Evolutionary conservation across 495 filamentous ascomycete species (phyloP).

Genomic region (Xylaria nigripes): DNA sequence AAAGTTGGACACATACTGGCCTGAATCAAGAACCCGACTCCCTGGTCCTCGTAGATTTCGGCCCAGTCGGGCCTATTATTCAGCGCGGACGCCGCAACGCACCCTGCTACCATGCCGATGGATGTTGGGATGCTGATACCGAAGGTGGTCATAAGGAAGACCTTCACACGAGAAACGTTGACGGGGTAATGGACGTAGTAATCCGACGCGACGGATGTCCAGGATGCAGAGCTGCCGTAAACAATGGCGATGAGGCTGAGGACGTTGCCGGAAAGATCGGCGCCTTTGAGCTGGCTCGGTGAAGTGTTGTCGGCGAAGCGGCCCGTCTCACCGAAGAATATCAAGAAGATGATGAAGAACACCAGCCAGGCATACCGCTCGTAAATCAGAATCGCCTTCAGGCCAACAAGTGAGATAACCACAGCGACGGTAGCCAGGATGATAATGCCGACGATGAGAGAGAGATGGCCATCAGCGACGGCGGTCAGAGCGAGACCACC

Average conservation of each 20-base stretch:
- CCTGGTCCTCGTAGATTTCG: conserved; percentile 38
- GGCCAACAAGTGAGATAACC: conserved; percentile 39
- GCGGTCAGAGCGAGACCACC: conserved; percentile 45
- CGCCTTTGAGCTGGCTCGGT: conserved; percentile 27
- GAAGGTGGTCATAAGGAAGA: conserved; percentile 44
- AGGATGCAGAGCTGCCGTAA: conserved; percentile 51
- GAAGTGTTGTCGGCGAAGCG: conserved; percentile 38
- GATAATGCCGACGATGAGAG: conserved; percentile 40
- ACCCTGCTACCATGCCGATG: conserved; percentile 49
- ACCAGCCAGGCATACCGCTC: conserved; percentile 40
- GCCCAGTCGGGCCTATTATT: conserved; percentile 39
- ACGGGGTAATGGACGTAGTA: conserved; percentile 57
- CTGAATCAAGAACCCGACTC: conserved; percentile 53
- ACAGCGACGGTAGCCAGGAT: conserved; percentile 36
- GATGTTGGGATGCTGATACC: conserved; percentile 46
- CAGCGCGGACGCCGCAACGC: conserved; percentile 45
- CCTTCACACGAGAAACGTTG: conserved; percentile 40
- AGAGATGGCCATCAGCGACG: conserved; percentile 39
- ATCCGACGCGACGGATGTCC: conserved; percentile 53
- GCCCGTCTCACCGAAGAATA: conserved; percentile 48
- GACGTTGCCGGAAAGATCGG: conserved; percentile 38
- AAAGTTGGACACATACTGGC: not conserved
- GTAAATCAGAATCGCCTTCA: conserved; percentile 37
- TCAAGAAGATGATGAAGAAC: conserved; percentile 50
- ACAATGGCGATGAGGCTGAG: conserved; percentile 48